Conservation (phyloP, 441 rosid species). For the Daphne laureola region DNA sequence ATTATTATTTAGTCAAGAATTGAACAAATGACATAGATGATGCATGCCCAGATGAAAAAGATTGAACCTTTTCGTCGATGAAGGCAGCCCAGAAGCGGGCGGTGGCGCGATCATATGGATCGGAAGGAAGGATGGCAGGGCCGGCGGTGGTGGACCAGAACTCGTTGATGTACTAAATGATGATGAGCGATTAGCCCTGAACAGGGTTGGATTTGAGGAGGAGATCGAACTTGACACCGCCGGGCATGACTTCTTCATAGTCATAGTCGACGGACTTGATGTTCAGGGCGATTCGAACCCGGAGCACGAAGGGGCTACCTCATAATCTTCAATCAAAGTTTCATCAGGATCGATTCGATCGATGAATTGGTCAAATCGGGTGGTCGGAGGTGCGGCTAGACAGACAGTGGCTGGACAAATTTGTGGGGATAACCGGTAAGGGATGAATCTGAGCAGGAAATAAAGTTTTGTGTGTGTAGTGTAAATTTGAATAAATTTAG, state of each 20-base stretch:
- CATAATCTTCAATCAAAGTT: too few relatives aligned
- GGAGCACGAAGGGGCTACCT: constrained; percentile 67
- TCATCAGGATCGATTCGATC: too few relatives aligned
- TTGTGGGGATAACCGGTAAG: too few relatives aligned
- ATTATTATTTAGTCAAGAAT: too few relatives aligned
- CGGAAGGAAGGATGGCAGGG: constrained; percentile 49
- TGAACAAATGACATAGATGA: background rate
- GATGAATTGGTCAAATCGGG: too few relatives aligned
- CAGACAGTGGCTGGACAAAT: too few relatives aligned
- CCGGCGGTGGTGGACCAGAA: constrained; percentile 54
- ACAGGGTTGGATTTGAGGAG: constrained; percentile 69
- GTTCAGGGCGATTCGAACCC: constrained; percentile 58
- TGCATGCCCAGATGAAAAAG: constrained; percentile 4
- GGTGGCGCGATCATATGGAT: constrained; percentile 48
- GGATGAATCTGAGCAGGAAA: too few relatives aligned
- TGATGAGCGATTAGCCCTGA: constrained; percentile 65
- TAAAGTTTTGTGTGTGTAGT: too few relatives aligned
- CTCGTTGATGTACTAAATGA: constrained; percentile 65
- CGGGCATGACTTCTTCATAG: constrained; percentile 41
- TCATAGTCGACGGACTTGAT: constrained; percentile 56
- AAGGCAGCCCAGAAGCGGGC: constrained; percentile 68
- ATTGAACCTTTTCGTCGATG: constrained; percentile 52
- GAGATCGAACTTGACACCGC: constrained; percentile 48
- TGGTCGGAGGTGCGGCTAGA: too few relatives aligned
- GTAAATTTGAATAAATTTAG: too few relatives aligned